Conservation (phyloP, 208 protist genomes). For the Porcisia hertigi region DNA sequence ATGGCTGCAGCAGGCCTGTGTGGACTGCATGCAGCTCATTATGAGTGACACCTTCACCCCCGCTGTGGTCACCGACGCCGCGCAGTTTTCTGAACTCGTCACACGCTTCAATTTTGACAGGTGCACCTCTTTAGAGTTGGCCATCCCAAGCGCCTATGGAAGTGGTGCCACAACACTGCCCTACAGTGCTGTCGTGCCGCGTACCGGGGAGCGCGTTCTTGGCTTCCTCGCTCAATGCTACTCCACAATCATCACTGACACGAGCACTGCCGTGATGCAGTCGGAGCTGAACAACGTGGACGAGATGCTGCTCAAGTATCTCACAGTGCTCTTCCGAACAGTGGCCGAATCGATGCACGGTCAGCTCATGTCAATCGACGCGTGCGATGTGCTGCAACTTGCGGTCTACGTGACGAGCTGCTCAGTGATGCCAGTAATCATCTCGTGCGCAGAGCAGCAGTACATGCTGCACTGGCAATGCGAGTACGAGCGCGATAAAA, state of each 20-base stretch:
- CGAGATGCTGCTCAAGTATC: conserved; percentile 91
- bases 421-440: conserved; percentile 74
- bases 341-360: conserved; percentile 70
- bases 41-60: conserved; percentile 64
- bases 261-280: conserved; percentile 59
- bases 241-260: conserved; percentile 68
- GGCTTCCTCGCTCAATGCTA: conserved; percentile 76
- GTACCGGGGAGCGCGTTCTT: conserved; percentile 58
- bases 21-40: conserved; percentile 66
- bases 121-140: conserved; percentile 66
- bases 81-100: conserved; percentile 64
- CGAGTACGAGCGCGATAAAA: conserved; percentile 55
- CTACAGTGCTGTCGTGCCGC: conserved; percentile 72
- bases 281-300: conserved; percentile 92
- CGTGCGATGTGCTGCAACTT: conserved; percentile 61
- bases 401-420: conserved; percentile 81
- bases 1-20: conserved; percentile 82
- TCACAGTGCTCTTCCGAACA: conserved; percentile 86
- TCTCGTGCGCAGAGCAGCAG: conserved; percentile 88
- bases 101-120: conserved; percentile 64
- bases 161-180: conserved; percentile 58
- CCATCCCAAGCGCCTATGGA: conserved; percentile 52
- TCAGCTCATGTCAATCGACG: conserved; percentile 57
- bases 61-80: conserved; percentile 38
- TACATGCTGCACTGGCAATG: conserved; percentile 83